Conservation (phyloP, 2,329 filamentous ascomycete genomes). For the Xylariaceae sp. region DNA sequence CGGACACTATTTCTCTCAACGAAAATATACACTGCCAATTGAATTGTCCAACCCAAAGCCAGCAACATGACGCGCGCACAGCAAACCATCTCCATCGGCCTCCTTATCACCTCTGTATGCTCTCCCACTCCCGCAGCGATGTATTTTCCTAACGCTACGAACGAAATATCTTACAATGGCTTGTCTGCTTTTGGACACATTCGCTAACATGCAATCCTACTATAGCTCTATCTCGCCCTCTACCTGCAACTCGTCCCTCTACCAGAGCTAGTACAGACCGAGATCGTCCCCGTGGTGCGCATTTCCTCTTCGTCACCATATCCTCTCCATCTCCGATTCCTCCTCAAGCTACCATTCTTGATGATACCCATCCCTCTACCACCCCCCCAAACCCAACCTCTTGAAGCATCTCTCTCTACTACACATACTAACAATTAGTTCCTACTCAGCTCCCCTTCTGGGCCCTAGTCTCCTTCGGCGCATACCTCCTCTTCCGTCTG, state of each 20-base stretch:
- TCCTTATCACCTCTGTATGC: conserved; percentile 86
- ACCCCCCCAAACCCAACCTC: too few relatives aligned
- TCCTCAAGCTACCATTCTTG: neutral
- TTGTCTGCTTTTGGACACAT: too few relatives aligned
- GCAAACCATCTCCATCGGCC: conserved; percentile 86
- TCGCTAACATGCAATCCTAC: conserved; percentile 31
- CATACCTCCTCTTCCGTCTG: conserved; percentile 89
- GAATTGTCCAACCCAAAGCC: neutral
- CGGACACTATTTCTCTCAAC: neutral
- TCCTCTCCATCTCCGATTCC: neutral
- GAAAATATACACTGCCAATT: neutral
- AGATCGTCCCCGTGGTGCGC: conserved; percentile 89
- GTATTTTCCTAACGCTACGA: too few relatives aligned
- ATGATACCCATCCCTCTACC: neutral
- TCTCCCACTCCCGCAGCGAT: conserved; percentile 1
- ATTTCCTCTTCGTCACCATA: neutral
- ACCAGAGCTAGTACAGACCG: conserved; percentile 76
- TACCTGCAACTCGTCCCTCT: conserved; percentile 85
- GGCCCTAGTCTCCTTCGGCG: conserved; percentile 87
- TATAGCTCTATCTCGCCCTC: conserved; percentile 86
- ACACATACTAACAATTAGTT: conserved; percentile 21
- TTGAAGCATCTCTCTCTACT: too few relatives aligned
- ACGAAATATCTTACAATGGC: too few relatives aligned
- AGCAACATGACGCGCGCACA: conserved; percentile 89
- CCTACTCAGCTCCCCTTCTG: conserved; percentile 84